Conservation (phyloP, 2,329 filamentous ascomycete genomes). For the Diplodia scrobiculata region DNA sequence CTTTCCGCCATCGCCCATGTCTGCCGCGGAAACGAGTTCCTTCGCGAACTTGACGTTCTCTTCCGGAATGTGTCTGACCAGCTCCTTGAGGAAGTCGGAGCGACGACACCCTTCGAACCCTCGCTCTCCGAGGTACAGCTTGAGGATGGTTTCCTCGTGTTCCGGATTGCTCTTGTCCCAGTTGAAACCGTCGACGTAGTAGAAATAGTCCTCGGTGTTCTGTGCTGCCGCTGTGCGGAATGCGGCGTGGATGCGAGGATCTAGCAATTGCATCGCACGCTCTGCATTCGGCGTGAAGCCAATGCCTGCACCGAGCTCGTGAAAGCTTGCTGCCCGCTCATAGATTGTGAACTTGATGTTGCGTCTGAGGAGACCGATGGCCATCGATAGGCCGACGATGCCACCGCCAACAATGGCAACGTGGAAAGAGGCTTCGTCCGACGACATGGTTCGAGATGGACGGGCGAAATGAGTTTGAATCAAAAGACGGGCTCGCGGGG, state of each 20-base stretch:
- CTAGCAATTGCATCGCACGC: conserved; percentile 1
- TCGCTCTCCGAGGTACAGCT: conserved; percentile 31
- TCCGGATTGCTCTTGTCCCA: background rate
- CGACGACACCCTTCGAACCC: conserved; percentile 31
- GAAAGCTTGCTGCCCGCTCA: conserved; percentile 35
- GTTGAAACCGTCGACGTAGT: conserved; percentile 30
- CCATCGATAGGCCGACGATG: conserved; percentile 37
- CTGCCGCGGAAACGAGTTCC: conserved; percentile 20
- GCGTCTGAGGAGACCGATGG: conserved; percentile 36
- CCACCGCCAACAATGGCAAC: conserved; percentile 37
- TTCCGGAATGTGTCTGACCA: conserved; percentile 29
- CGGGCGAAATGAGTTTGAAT: no score
- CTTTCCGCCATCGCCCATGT: conserved; percentile 30
- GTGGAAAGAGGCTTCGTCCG: background rate
- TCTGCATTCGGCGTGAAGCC: conserved; percentile 29
- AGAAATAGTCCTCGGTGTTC: conserved; percentile 23
- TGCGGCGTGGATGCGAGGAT: conserved; percentile 2
- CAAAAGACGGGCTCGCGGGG: no score
- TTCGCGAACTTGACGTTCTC: conserved; percentile 29
- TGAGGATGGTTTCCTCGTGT: conserved; percentile 31
- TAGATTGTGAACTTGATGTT: conserved; percentile 37
- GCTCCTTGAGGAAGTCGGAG: conserved; percentile 30
- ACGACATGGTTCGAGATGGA: background rate
- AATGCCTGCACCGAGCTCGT: conserved; percentile 37
- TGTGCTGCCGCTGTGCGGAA: conserved; percentile 2